Base-by-base conservation (phyloP, 129 eudicot species). In the Rutidosis leptorrhynchoides region DNA sequence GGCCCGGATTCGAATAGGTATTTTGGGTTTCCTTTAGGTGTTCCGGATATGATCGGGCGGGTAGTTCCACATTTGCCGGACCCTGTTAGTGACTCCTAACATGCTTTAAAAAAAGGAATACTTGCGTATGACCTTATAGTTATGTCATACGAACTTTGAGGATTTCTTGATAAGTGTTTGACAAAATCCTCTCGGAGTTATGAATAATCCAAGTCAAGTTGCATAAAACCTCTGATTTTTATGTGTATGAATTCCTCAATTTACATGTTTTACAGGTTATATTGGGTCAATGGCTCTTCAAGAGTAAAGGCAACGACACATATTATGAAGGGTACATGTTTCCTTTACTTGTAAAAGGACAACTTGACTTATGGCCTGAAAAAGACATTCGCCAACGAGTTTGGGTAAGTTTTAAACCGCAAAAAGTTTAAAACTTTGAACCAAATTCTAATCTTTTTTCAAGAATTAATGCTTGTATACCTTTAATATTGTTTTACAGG, bases 351-450 rank as follows among this genome's bases (percentile, higher is more conserved):
- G 96, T 89, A 11, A 67, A 77, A 52, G 84, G 76, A 64, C 83
- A 83, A 49, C 81, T 89, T 17, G 96, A 89, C 19, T 74, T 40
- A 0, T 89, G 96, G 96, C 96, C 94, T 2, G 96, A 89, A 73
- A 89, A 89, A 79, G 81, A 83, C 28, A 77, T 74, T 4, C 90
- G 96, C 14, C 82, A 86, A 69, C 77, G 96, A 77, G 33, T 72
- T 48, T 89, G 96, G 96, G 96, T 84, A 79, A 20, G 67, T 69
- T 46, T 17, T 49, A 17, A 25, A 58, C 33, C 1, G 0, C 27
- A 48, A 16, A 67, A 67, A 17, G 24, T 24, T 24, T 74, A 43
- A 19, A 26, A n/a, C 20, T 46, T 66, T 74, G 8, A 28, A 20
- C 23, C 16, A 33, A 58, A 46, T 17, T 46, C 4, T 2, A 12